phyloP scores from a whole-genome alignment of 371 early-diverging fungal species.

The Sporodiniella umbellata region DNA sequence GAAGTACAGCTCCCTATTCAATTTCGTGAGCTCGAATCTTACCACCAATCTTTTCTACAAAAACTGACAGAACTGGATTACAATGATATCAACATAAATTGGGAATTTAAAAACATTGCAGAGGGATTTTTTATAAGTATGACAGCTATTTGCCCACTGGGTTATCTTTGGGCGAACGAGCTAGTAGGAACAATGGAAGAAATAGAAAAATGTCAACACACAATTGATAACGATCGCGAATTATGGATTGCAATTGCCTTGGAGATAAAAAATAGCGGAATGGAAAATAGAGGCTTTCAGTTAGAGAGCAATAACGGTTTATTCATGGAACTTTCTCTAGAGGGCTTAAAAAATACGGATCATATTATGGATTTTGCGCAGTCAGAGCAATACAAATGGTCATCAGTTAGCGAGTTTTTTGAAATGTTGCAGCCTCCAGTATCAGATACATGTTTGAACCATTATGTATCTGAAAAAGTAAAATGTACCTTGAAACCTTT shows the following conservation, averaged over 20 bases:
- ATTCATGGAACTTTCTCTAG: not conserved
- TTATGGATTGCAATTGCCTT: too few species aligned
- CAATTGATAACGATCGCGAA: too few species aligned
- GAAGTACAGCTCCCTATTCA: not conserved
- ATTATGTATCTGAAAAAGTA: conserved; percentile 11
- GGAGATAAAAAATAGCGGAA: too few species aligned
- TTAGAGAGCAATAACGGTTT: too few species aligned
- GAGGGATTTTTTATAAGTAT: not conserved
- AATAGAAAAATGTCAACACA: too few species aligned
- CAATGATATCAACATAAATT: not conserved
- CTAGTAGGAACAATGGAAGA: too few species aligned
- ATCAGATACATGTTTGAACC: not conserved
- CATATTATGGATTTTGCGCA: not conserved
- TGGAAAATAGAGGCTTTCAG: too few species aligned
- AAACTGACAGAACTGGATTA: not conserved
- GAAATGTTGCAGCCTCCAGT: conserved; percentile 26
- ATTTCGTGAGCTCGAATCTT: not conserved
- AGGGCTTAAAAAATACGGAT: too few species aligned
- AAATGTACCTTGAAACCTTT: conserved; percentile 26
- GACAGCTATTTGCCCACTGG: not conserved
- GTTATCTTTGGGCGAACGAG: not conserved
- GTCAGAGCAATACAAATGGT: not conserved
- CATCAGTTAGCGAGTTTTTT: conserved; percentile 24
- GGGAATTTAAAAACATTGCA: not conserved
- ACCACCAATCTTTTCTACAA: not conserved